Base-by-base conservation (phyloP, 1,284 basidiomycete species). In the Chondrostereum purpureum region DNA sequence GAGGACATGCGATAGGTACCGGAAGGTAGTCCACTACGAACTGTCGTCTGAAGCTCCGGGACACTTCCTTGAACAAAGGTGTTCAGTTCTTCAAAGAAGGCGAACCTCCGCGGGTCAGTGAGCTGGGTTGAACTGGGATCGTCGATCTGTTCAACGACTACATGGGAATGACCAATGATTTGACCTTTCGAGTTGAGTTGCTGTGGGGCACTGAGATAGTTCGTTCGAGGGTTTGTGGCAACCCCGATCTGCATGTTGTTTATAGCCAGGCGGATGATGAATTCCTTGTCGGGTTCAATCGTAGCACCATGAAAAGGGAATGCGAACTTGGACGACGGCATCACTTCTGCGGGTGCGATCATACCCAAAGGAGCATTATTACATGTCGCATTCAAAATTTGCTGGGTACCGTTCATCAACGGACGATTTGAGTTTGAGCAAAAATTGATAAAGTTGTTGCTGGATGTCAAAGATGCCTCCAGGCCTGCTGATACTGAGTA, bases 11-110 rank as follows among this genome's bases (percentile, higher is more conserved):
- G 60, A 62, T 79, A 80, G 5, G 52, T 51, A 12, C 78, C 78
- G 2, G 60, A 67, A 10, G 70, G 66, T 5, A 80, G 64, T 20
- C 77, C 76, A 42, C 68, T n/a, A n/a, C n/a, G n/a, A n/a, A n/a
- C n/a, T n/a, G n/a, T n/a, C n/a, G n/a, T n/a, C n/a, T n/a, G n/a
- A n/a, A n/a, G n/a, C n/a, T n/a, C n/a, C n/a, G n/a, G n/a, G n/a
- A n/a, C n/a, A n/a, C n/a, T n/a, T n/a, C n/a, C n/a, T n/a, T n/a
- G n/a, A n/a, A n/a, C n/a, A n/a, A n/a, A 17, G 36, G 33, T n/a
- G n/a, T n/a, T n/a, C n/a, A n/a, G n/a, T n/a, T n/a, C n/a, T n/a
- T n/a, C n/a, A n/a, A n/a, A n/a, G 12, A 33, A 21, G 3, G 38
- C 45, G 13, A 46, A 20, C 22, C 19, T 34, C 5, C n/a, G 19